Evolutionary conservation across 768 basidiomycete genomes (phyloP), one percentile per base, ranked within the genome.

Genomic region (Candolleomyces efflorescens): DNA sequence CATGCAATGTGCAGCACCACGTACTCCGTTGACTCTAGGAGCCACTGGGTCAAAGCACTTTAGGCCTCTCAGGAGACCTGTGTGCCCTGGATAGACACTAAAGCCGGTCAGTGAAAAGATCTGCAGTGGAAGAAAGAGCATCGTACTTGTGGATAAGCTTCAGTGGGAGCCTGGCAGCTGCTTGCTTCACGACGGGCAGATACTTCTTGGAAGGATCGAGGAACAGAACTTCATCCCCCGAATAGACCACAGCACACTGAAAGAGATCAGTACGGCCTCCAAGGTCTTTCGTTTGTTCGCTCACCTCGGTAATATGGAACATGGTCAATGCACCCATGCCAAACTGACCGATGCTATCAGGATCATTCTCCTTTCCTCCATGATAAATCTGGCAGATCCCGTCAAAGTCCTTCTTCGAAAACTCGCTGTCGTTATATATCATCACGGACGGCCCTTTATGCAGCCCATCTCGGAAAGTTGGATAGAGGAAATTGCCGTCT

Each of bases 261-360:
- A 38, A 41, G 6, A 18, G 17, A 27, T 53, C 24, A 46, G 58
- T 49, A 44, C n/a, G 43, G 11, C 24, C 12, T 18, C 10, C 3
- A 5, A 26, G 3, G 4, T 12, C 36, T 55, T 20, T 38, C 44
- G 11, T 22, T 11, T 45, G 12, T 3, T 23, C 11, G 50, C 70
- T 52, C 51, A 81, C 81, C 67, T 82, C 81, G 0, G 78, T 74
- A 53, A 82, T 74, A 59, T 82, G 79, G 57, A 77, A 84, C 73
- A 82, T 78, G 0, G 80, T 76, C 3, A 83, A 67, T 13, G 77
- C 78, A 6, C 82, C 82, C 7, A 78, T 67, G 5, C 82, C 82
- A 65, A 81, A 83, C 54, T 76, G 75, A 0, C 82, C 82, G 39
- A 82, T 82, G 0, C 73, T 75, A 54, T 74, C 73, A 0, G 52